Evolutionary conservation across 2,329 filamentous ascomycete genomes (phyloP).

Genomic region (Alternaria longipes): DNA sequence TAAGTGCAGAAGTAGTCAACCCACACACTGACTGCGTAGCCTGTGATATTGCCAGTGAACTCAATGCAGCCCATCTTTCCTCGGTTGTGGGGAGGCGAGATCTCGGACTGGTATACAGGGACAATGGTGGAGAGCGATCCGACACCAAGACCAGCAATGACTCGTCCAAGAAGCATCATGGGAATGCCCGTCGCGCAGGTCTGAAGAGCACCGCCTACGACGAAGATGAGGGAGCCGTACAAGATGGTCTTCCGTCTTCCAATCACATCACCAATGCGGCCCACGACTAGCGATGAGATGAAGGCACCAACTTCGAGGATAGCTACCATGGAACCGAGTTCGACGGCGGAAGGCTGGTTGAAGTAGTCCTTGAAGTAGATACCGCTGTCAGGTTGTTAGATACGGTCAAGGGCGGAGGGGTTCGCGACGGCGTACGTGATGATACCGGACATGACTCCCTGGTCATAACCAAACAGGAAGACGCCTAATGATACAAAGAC

Average conservation of each 20-base stretch:
- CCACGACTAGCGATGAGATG: conserved; percentile 85
- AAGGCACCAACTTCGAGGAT: conserved; percentile 95
- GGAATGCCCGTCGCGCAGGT: conserved; percentile 81
- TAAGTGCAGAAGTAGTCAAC: conserved; percentile 97
- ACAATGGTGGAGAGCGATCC: conserved; percentile 62
- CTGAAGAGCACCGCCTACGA: conserved; percentile 84
- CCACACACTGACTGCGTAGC: conserved; percentile 97
- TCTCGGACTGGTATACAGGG: conserved; percentile 64
- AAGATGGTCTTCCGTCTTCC: conserved; percentile 89
- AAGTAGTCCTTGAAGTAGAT: conserved; percentile 92
- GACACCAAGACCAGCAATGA: conserved; percentile 62
- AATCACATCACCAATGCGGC: conserved; percentile 88
- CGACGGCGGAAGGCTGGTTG: conserved; percentile 82
- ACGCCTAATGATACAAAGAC: conserved; percentile 88
- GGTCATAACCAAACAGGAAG: conserved; percentile 89
- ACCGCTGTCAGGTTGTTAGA: conserved; percentile 66
- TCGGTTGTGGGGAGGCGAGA: conserved; percentile 91
- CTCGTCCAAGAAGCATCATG: conserved; percentile 75
- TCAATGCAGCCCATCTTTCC: conserved; percentile 97
- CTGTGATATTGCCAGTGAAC: conserved; percentile 95
- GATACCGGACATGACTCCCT: conserved; percentile 84
- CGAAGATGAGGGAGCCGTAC: conserved; percentile 90
- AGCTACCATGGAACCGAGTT: conserved; percentile 96
- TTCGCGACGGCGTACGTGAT: conserved; percentile 66
- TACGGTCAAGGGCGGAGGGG: conserved; percentile 29